A percentile compares a stretch with the other conserved stretches of the same genome.
Evolutionary conservation across 768 basidiomycete species (phyloP).

Genomic region (Leccinum fibrillosum): DNA sequence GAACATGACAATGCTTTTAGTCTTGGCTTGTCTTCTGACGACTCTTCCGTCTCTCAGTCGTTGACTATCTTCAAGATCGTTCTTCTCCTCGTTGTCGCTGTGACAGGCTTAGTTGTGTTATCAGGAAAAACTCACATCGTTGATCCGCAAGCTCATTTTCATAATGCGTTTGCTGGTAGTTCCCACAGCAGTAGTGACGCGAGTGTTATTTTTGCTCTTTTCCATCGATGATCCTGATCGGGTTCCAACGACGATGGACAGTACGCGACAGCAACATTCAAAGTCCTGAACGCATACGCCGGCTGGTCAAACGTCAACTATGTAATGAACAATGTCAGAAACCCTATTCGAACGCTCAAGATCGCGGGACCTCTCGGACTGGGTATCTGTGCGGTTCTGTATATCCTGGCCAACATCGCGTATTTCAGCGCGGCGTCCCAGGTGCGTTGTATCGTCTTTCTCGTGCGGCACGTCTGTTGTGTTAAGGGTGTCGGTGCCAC

Average conservation of each 20-base stretch:
- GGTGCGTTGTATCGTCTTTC: slow-evolving; percentile 1
- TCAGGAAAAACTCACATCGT: slow-evolving; percentile 51
- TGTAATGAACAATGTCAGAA: slow-evolving; percentile 51
- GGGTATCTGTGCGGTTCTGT: slow-evolving; percentile 49
- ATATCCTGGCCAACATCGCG: slow-evolving; percentile 55
- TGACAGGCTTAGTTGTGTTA: slow-evolving; percentile 61
- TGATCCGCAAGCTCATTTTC: slow-evolving; percentile 58
- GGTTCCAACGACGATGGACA: slow-evolving; percentile 14
- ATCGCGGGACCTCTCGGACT: slow-evolving; percentile 60
- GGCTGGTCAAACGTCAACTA: slow-evolving; percentile 52
- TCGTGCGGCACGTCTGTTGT: not conserved
- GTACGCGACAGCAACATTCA: slow-evolving; percentile 62
- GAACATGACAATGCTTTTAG: not conserved
- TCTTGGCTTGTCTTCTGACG: slow-evolving; percentile 9
- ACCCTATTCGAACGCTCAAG: slow-evolving; percentile 59
- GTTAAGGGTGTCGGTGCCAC: not conserved
- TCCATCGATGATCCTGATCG: not conserved
- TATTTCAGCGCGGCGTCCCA: slow-evolving; percentile 44
- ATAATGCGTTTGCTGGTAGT: slow-evolving; percentile 54
- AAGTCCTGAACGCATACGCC: slow-evolving; percentile 46
- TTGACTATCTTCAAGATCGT: slow-evolving; percentile 53
- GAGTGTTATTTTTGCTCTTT: not conserved
- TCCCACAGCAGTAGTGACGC: slow-evolving; percentile 50
- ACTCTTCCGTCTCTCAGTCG: slow-evolving; percentile 19
- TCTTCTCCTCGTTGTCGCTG: slow-evolving; percentile 50